These are phyloP conservation scores for Erysiphe neolycopersici DNA, from an alignment of 2,329 filamentous ascomycete genomes.

Conservation along the genomic window DNA sequence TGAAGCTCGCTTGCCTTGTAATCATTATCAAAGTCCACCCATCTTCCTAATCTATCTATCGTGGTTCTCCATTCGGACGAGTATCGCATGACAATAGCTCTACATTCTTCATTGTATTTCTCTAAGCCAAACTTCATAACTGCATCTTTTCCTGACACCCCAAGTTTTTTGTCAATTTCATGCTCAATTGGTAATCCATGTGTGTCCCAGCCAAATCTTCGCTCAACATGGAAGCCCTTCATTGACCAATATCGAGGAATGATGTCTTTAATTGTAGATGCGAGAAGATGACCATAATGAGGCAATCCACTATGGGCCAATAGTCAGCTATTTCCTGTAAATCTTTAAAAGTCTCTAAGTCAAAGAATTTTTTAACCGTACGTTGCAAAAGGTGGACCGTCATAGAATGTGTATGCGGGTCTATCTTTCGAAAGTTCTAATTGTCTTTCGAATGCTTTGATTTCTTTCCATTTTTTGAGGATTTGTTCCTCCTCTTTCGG, in stretches of 20 bases:
- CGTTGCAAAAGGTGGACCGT: conserved; percentile 59
- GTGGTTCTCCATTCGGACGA: conserved; percentile 67
- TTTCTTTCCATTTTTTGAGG: conserved; percentile 70
- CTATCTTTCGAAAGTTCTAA: conserved; percentile 58
- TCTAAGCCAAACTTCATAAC: conserved; percentile 66
- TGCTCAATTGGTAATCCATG: conserved; percentile 89
- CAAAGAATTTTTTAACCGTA: conserved; percentile 1
- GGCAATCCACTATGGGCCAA: conserved; percentile 20
- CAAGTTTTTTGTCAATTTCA: conserved; percentile 90
- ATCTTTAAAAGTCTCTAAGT: not conserved
- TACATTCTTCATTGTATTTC: conserved; percentile 78
- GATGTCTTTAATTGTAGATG: conserved; percentile 91
- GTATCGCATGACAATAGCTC: conserved; percentile 80
- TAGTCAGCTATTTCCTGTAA: conserved; percentile 1
- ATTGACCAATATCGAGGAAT: conserved; percentile 94
- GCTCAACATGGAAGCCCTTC: conserved; percentile 81
- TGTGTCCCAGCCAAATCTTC: conserved; percentile 86
- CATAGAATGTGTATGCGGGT: conserved; percentile 82
- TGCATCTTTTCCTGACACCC: conserved; percentile 65
- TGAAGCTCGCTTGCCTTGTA: conserved; percentile 38
- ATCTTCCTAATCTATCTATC: conserved; percentile 68
- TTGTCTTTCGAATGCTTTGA: conserved; percentile 62
- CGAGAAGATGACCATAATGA: conserved; percentile 43
- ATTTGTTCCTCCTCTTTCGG: conserved; percentile 71
- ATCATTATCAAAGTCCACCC: conserved; percentile 96